phyloP scores from a whole-genome alignment of 192 early-diverging fungal genomes.

The Coemansia sp. region DNA sequence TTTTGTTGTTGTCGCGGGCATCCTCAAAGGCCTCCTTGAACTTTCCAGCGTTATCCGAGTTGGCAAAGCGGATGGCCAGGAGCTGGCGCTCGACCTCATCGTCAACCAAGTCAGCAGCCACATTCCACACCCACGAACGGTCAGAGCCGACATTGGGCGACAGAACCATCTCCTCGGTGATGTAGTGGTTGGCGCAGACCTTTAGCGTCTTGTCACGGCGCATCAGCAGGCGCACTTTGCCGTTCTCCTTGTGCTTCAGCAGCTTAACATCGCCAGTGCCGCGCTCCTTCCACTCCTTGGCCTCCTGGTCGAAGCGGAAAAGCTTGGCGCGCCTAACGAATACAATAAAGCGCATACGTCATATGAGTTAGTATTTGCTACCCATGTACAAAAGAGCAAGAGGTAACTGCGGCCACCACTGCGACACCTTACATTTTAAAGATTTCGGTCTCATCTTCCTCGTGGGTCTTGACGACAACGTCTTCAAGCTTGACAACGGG shows the following conservation, averaged over 20 bases:
- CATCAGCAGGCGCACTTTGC: slow-evolving; percentile 97
- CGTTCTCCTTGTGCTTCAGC: slow-evolving; percentile 87
- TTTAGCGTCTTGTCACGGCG: slow-evolving; percentile 98
- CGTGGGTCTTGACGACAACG: slow-evolving; percentile 91
- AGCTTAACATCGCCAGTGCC: slow-evolving; percentile 98
- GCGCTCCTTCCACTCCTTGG: slow-evolving; percentile 99
- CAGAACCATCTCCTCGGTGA: slow-evolving; percentile 87
- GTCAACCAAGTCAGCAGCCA: slow-evolving; percentile 88
- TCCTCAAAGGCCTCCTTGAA: slow-evolving; percentile 89
- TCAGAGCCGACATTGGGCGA: slow-evolving; percentile 96
- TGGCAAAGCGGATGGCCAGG: slow-evolving; percentile 95
- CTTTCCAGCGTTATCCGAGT: slow-evolving; percentile 92
- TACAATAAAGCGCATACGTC: background rate
- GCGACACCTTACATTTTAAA: slow-evolving; percentile 85
- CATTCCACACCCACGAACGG: slow-evolving; percentile 99
- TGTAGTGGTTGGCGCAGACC: slow-evolving; percentile 98
- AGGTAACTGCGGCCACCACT: slow-evolving; percentile 1
- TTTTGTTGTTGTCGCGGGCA: slow-evolving; percentile 61
- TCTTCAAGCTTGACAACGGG: slow-evolving; percentile 93
- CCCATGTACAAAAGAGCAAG: background rate
- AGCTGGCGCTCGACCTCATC: slow-evolving; percentile 82
- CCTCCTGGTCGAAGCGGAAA: slow-evolving; percentile 93
- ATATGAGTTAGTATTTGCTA: background rate
- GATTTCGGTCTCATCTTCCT: slow-evolving; percentile 91
- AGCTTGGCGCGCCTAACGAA: slow-evolving; percentile 82